Percentiles rank a stretch among this genome's conserved stretches.
phyloP scores from a whole-genome alignment of 495 filamentous ascomycete species.

The Penicillium samsonianum region DNA sequence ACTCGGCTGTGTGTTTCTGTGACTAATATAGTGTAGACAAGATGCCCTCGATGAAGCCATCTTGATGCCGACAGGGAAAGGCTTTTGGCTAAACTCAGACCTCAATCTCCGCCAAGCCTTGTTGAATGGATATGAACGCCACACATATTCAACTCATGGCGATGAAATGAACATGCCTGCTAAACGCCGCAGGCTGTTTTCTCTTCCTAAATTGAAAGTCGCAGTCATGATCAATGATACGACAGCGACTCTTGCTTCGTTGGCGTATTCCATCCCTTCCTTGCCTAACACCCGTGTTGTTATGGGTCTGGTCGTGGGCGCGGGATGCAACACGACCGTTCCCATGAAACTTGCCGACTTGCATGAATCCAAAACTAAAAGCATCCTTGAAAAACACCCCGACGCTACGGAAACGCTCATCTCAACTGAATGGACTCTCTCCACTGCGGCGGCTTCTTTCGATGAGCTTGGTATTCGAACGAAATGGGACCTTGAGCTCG shows the following conservation, averaged over 20 bases:
- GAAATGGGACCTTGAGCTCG: slow-evolving; percentile 65
- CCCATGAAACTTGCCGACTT: slow-evolving; percentile 62
- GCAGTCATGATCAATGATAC: slow-evolving; percentile 75
- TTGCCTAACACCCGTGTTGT: slow-evolving; percentile 63
- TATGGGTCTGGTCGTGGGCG: slow-evolving; percentile 75
- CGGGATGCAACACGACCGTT: slow-evolving; percentile 75
- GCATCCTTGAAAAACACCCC: slow-evolving; percentile 31
- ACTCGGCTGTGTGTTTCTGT: background rate
- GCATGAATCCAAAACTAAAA: slow-evolving; percentile 54
- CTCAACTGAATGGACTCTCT: slow-evolving; percentile 80
- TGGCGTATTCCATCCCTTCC: slow-evolving; percentile 60
- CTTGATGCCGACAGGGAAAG: slow-evolving; percentile 78
- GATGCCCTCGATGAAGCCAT: slow-evolving; percentile 66
- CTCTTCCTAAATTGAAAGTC: slow-evolving; percentile 62
- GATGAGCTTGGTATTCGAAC: slow-evolving; percentile 58
- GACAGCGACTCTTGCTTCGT: slow-evolving; percentile 70
- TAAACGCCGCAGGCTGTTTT: slow-evolving; percentile 37
- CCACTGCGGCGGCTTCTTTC: slow-evolving; percentile 61
- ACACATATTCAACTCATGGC: slow-evolving; percentile 36
- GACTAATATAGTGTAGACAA: slow-evolving; percentile 52
- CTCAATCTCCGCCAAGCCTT: slow-evolving; percentile 69
- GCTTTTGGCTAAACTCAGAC: slow-evolving; percentile 67
- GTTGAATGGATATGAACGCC: slow-evolving; percentile 61
- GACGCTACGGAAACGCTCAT: slow-evolving; percentile 60
- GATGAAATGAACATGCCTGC: slow-evolving; percentile 22